Percentiles rank a stretch among this genome's conserved stretches.
phyloP scores from a whole-genome alignment of 768 basidiomycete genomes.

The Termitomyces sp. region DNA sequence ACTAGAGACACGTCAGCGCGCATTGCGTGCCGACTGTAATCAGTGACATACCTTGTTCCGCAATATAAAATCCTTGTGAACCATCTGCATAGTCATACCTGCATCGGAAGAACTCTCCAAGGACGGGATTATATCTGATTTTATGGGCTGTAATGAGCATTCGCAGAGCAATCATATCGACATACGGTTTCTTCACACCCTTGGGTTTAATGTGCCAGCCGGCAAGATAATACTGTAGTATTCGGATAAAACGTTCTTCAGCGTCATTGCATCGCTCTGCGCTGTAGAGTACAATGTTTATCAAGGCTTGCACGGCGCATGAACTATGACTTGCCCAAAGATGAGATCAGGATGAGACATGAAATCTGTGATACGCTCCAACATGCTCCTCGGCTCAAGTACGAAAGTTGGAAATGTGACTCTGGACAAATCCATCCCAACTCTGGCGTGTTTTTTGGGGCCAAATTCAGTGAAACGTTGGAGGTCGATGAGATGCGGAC shows the following conservation, averaged over 20 bases:
- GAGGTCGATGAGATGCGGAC: background rate
- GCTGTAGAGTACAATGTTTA: slow-evolving; percentile 30
- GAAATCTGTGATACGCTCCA: slow-evolving; percentile 98
- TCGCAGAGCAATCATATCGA: slow-evolving; percentile 10
- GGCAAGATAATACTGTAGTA: slow-evolving; percentile 93
- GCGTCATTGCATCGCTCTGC: slow-evolving; percentile 76
- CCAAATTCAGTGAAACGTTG: background rate
- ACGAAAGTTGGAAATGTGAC: slow-evolving; percentile 95
- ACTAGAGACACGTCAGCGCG: slow-evolving; percentile 39
- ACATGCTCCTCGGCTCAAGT: slow-evolving; percentile 93
- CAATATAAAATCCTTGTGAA: slow-evolving; percentile 89
- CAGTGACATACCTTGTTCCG: slow-evolving; percentile 74
- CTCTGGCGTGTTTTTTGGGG: slow-evolving; percentile 36
- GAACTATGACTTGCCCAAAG: slow-evolving; percentile 64
- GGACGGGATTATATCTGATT: slow-evolving; percentile 87
- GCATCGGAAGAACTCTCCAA: slow-evolving; percentile 98
- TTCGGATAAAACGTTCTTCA: slow-evolving; percentile 86
- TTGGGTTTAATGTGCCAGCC: slow-evolving; percentile 99
- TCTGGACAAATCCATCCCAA: slow-evolving; percentile 95
- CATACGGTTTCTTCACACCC: slow-evolving; percentile 98
- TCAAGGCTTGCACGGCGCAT: background rate
- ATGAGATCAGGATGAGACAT: slow-evolving; percentile 98
- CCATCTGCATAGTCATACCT: slow-evolving; percentile 89
- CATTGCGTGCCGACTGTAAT: background rate
- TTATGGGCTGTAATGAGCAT: slow-evolving; percentile 4